Base-by-base conservation (phyloP, 768 basidiomycete genomes). In the Russula lepida region DNA sequence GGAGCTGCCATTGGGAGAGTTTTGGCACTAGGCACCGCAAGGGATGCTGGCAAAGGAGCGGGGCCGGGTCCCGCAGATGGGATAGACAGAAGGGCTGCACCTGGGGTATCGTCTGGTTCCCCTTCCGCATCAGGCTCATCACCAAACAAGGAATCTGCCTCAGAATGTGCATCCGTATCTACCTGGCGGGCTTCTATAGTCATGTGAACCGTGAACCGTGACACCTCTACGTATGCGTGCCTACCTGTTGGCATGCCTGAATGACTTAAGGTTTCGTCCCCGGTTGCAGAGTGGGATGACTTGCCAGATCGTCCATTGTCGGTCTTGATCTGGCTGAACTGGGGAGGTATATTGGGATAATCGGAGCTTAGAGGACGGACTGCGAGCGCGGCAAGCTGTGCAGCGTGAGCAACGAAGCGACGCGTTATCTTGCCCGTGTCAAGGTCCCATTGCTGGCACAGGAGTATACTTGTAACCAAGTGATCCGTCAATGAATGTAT, bases 361-460 rank as follows among this genome's bases (percentile, higher is more conserved):
- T 71, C 71, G 7, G 78, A 73, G 56, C 68, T 71, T 54, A 79
- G 70, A 3, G 95, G 94, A 62, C 89, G 82, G 27, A 95, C 79
- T 25, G 88, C 84, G 43, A 98, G 76, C 7, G 85, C 82, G 3
- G 92, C 84, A 15, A 98, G 80, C 70, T 97, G 95, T 3, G 92
- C 84, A 27, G 86, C 84, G 68, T 97, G 92, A 0, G 87, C 81
- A 0, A 81, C 84, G 71, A 90, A 98, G 50, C 79, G 84, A 52
- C 93, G 83, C 13, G 85, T 81, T 43, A 76, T 76, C 63, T 89
- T 81, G 7, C 97, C 95, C 0, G 88, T 95, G 69, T 99, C 91
- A 39, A 99, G 81, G 74, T 98, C 95, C 95, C 97, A 98, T 84
- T 98, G 91, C 95, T 98, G 67, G 6, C 32, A 25, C 21, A 52